Evolutionary conservation across 75 land plant genomes (phyloP), one percentile per base, ranked within the genome.

Genomic region (Pseudotsuga menziesii): DNA sequence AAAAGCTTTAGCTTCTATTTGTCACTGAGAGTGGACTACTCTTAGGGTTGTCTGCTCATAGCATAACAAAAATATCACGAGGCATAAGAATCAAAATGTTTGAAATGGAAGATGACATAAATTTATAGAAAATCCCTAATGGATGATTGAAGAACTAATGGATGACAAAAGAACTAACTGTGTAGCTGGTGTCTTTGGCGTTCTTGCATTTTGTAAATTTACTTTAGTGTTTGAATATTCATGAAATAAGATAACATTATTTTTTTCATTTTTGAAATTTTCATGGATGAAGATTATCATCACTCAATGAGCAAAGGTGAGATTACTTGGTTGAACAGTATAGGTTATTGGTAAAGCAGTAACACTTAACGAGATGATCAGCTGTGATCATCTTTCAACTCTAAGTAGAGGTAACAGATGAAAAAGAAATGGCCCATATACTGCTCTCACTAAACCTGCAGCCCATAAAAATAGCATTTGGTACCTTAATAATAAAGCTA

Each of bases 281-380:
- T n/a, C n/a, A n/a, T n/a, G n/a, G n/a, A n/a, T n/a, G n/a, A n/a
- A n/a, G n/a, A n/a, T n/a, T n/a, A n/a, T n/a, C n/a, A n/a, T n/a
- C n/a, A n/a, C n/a, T n/a, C n/a, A n/a, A n/a, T n/a, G n/a, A n/a
- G n/a, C n/a, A n/a, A n/a, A n/a, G n/a, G n/a, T n/a, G n/a, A 15
- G 35, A 6, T 35, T 0, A 66, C 4, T 61, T 26, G 64, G 26
- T 66, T 66, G 94, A 93, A 80, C 91, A 91, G 1, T 29, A 29
- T 29, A 93, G 90, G 91, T 87, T 80, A 66, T 6, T 66, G 41
- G 35, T 66, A 29, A 29, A 29, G 32, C 32, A 29, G 32, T 29
- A 29, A 29, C 1, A 29, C 32, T 29, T 29, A 29, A 29, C 32
- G 32, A 29, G 32, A 29, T 29, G 1, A 29, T 0, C 32, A 29